Conservation (phyloP, 225 moss, liverwort and hornwort species). For the Antitrichia curtipendula region DNA sequence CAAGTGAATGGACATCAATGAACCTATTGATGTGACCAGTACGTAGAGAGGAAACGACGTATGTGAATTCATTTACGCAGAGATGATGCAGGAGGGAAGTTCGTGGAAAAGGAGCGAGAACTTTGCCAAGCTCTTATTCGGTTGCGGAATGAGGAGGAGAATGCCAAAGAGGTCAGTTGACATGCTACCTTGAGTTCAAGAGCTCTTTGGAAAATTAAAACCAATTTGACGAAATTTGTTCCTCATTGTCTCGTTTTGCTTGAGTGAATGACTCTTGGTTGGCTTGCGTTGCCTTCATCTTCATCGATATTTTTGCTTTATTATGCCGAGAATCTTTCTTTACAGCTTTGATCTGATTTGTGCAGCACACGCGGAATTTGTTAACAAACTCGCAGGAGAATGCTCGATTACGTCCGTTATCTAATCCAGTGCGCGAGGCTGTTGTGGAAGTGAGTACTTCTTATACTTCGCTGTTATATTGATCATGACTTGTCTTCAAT, state of each 20-base stretch:
- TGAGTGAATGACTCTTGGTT: background rate
- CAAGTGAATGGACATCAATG: background rate
- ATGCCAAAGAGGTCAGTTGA: constrained; percentile 51
- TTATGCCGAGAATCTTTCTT: background rate
- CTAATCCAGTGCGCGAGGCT: constrained; percentile 68
- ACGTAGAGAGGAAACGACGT: background rate
- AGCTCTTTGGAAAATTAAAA: background rate
- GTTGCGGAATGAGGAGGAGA: constrained; percentile 64
- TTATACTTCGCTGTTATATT: background rate
- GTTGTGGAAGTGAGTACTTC: constrained; percentile 59
- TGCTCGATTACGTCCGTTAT: background rate
- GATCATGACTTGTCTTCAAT: background rate
- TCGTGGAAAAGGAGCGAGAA: constrained; percentile 57
- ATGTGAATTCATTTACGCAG: background rate
- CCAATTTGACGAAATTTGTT: background rate
- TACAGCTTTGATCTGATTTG: background rate
- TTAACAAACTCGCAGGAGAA: constrained; percentile 35
- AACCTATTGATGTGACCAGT: background rate
- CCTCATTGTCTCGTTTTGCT: background rate
- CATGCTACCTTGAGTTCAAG: background rate
- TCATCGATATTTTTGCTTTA: background rate
- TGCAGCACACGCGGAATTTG: constrained; percentile 44
- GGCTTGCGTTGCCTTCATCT: background rate
- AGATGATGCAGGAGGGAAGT: constrained; percentile 53
- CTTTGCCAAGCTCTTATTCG: constrained; percentile 64